Percentiles rank a stretch among this genome's conserved stretches.
Conservation (phyloP, 352 stramenopile species). For the Phytophthora pluvialis region DNA sequence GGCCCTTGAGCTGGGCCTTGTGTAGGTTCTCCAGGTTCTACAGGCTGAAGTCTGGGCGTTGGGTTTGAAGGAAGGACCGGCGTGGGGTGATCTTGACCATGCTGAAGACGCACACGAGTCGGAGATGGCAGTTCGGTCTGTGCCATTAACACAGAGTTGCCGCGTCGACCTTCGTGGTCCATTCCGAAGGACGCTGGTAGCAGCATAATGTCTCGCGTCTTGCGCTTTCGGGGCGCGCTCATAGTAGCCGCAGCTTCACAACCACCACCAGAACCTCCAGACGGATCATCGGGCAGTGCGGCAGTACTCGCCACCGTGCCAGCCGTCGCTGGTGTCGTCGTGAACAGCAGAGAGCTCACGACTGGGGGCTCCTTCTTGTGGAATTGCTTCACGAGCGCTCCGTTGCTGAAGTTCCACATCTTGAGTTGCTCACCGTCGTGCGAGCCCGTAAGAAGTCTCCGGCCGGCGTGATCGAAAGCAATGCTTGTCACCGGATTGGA, state of each 20-base stretch:
- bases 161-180: slow-evolving; percentile 56
- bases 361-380: slow-evolving; percentile 60
- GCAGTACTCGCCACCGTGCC: slow-evolving; percentile 28
- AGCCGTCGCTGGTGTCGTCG: slow-evolving; percentile 27
- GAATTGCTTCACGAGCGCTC: slow-evolving; percentile 84
- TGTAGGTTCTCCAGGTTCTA: slow-evolving; percentile 2
- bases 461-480: slow-evolving; percentile 80
- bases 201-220: slow-evolving; percentile 68
- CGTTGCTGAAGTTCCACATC: slow-evolving; percentile 93
- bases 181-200: slow-evolving; percentile 66
- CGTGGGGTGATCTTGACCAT: slow-evolving; percentile 30
- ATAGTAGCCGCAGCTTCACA: slow-evolving; percentile 8
- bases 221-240: slow-evolving; percentile 40
- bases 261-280: slow-evolving; percentile 1
- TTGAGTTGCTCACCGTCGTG: slow-evolving; percentile 82
- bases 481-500: slow-evolving; percentile 80
- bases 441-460: slow-evolving; percentile 79
- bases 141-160: slow-evolving; percentile 37
- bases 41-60: slow-evolving; percentile 3
- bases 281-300: slow-evolving; percentile 15
- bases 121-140: slow-evolving; percentile 59
- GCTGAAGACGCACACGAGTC: slow-evolving; percentile 41
- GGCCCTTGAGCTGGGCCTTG: slow-evolving; percentile 9
- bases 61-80: slow-evolving; percentile 14
- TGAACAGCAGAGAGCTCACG: slow-evolving; percentile 32